These are phyloP conservation scores for Lactarius hatsudake DNA, from an alignment of 768 basidiomycete species.

Conservation along the genomic window DNA sequence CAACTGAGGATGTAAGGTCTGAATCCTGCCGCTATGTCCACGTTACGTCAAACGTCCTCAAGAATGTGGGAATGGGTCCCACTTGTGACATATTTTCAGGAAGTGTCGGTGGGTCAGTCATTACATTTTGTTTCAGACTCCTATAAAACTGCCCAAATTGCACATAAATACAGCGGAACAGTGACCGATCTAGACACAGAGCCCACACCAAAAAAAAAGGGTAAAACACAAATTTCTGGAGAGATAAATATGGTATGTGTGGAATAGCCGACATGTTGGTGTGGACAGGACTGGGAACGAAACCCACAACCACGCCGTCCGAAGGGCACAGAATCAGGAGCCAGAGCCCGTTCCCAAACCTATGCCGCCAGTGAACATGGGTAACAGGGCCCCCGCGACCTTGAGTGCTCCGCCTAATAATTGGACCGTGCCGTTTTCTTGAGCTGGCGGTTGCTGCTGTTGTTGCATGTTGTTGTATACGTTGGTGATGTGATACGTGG, in stretches of 20 bases:
- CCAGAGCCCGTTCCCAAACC: not conserved
- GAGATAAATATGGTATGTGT: not conserved
- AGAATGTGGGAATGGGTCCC: not conserved
- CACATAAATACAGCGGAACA: no score
- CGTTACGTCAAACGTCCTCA: not conserved
- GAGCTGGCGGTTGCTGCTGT: not conserved
- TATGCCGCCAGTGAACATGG: not conserved
- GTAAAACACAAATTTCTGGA: not conserved
- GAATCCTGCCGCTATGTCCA: not conserved
- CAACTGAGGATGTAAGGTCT: not conserved
- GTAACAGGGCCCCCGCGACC: not conserved
- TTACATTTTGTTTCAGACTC: not conserved
- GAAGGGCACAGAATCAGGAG: not conserved
- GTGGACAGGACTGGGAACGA: not conserved
- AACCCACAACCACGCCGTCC: not conserved
- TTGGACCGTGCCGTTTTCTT: not conserved
- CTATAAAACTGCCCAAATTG: not conserved
- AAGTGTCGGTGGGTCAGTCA: not conserved
- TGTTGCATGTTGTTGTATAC: not conserved
- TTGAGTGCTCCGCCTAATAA: conserved; percentile 19
- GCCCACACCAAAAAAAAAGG: not conserved
- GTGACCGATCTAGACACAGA: not conserved
- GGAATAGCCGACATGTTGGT: not conserved
- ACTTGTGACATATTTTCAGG: not conserved
- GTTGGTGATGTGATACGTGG: not conserved